Conservation (phyloP, 306 rosid species). For the Lathyrus sativus region DNA sequence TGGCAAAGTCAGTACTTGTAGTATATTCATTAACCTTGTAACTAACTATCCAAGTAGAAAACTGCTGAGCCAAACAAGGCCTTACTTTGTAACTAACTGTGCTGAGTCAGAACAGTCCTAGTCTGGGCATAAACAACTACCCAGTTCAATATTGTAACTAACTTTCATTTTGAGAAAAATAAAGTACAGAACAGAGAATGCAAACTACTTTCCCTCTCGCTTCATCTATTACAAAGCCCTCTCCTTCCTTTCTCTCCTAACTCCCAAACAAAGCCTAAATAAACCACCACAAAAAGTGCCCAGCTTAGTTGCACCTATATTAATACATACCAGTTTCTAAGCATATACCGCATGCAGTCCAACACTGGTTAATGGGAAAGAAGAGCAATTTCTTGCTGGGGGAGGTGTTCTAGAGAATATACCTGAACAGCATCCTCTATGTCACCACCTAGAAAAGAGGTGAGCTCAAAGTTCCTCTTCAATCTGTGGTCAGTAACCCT, state of each 20-base stretch:
- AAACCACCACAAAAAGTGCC: constrained; percentile 17
- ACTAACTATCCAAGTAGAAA: too few species aligned
- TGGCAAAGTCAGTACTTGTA: neutral
- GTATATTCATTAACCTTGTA: neutral
- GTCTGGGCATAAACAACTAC: neutral
- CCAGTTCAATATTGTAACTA: neutral
- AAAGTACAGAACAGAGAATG: neutral
- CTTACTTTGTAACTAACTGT: neutral
- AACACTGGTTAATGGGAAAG: neutral
- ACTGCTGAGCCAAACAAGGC: neutral
- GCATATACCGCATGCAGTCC: neutral
- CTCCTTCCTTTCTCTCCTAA: neutral
- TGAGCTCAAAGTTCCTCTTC: constrained; percentile 86
- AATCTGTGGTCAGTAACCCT: constrained; percentile 94
- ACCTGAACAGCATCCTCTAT: constrained; percentile 94
- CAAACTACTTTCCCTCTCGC: neutral
- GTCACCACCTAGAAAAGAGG: constrained; percentile 80
- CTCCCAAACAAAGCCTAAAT: constrained; percentile 12
- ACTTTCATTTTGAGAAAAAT: neutral
- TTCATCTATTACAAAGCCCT: too few species aligned
- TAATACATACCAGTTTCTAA: constrained; percentile 10
- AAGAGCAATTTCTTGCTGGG: neutral
- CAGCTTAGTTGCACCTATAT: neutral
- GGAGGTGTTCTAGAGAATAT: constrained; percentile 30
- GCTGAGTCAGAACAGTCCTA: neutral